These are phyloP conservation scores for Zoysia matrella DNA, from an alignment of 202 grass and related monocot genomes.

Conservation along the genomic window DNA sequence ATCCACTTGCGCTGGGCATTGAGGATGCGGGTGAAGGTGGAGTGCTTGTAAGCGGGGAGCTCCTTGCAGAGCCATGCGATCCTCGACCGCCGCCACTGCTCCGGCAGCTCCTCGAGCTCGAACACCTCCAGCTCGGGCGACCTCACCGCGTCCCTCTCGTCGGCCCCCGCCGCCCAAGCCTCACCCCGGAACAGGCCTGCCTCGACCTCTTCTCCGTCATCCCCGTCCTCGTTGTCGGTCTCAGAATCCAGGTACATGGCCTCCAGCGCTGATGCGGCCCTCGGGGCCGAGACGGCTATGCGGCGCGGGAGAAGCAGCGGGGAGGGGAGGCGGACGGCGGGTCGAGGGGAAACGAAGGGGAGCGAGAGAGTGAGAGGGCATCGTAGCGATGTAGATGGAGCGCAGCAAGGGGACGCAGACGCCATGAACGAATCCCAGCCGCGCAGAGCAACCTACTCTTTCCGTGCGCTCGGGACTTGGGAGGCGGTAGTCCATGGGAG, in stretches of 20 bases:
- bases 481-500: background rate
- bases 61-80: conserved; percentile 99
- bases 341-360: conserved; percentile 33
- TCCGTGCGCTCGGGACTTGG: background rate
- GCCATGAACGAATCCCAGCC: conserved; percentile 35
- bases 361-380: conserved; percentile 36
- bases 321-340: conserved; percentile 32
- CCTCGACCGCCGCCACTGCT: conserved; percentile 90
- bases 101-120: conserved; percentile 88
- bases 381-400: conserved; percentile 42
- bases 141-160: conserved; percentile 59
- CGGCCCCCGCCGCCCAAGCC: conserved; percentile 45
- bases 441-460: conserved; percentile 48
- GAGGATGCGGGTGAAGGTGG: conserved; percentile 90
- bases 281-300: conserved; percentile 25
- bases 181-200: conserved; percentile 49
- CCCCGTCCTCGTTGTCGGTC: conserved; percentile 32
- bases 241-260: conserved; percentile 42
- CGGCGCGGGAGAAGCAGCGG: conserved; percentile 14
- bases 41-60: conserved; percentile 91
- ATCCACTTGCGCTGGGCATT: conserved; percentile 97
- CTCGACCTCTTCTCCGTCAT: conserved; percentile 18
- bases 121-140: conserved; percentile 73
- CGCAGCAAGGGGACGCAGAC: conserved; percentile 36
- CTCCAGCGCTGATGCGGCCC: conserved; percentile 40